Evolutionary conservation across 495 filamentous ascomycete species (phyloP).

Genomic region (Talaromyces wortmannii): DNA sequence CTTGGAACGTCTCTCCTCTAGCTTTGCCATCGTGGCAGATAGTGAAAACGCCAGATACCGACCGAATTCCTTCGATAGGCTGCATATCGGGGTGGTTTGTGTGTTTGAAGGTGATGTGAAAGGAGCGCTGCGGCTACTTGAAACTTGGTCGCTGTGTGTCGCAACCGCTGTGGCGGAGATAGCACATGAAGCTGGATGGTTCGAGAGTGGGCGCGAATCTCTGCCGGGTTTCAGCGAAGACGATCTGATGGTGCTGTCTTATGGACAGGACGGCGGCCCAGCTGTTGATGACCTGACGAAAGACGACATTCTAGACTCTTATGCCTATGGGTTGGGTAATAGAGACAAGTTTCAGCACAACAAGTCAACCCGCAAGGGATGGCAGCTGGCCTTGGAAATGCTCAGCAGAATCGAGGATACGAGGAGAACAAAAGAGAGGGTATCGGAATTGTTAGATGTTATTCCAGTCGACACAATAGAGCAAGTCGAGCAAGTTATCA

Average conservation of each 20-base stretch:
- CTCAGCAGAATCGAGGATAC: conserved; percentile 66
- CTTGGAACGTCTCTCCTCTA: conserved; percentile 40
- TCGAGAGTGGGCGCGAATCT: conserved; percentile 28
- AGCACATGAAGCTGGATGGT: conserved; percentile 68
- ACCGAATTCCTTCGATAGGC: conserved; percentile 60
- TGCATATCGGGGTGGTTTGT: conserved; percentile 74
- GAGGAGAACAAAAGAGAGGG: conserved; percentile 55
- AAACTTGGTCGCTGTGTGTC: conserved; percentile 70
- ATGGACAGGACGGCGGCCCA: conserved; percentile 26
- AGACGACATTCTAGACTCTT: conserved; percentile 67
- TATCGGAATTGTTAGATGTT: conserved; percentile 55
- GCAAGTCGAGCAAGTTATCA: conserved; percentile 69
- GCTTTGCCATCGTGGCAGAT: conserved; percentile 43
- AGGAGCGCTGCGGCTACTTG: conserved; percentile 63
- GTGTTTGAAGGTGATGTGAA: conserved; percentile 72
- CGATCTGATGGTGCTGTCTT: conserved; percentile 58
- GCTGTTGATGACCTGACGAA: conserved; percentile 29
- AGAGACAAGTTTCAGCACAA: conserved; percentile 33
- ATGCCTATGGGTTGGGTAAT: conserved; percentile 50
- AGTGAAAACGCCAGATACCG: conserved; percentile 37
- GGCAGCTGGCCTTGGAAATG: conserved; percentile 78
- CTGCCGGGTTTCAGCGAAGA: conserved; percentile 43
- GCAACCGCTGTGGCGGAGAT: conserved; percentile 74
- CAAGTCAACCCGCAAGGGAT: conserved; percentile 54
- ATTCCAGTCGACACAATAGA: conserved; percentile 56